Conservation (phyloP, 352 stramenopile genomes). For the Phytophthora lateralis region DNA sequence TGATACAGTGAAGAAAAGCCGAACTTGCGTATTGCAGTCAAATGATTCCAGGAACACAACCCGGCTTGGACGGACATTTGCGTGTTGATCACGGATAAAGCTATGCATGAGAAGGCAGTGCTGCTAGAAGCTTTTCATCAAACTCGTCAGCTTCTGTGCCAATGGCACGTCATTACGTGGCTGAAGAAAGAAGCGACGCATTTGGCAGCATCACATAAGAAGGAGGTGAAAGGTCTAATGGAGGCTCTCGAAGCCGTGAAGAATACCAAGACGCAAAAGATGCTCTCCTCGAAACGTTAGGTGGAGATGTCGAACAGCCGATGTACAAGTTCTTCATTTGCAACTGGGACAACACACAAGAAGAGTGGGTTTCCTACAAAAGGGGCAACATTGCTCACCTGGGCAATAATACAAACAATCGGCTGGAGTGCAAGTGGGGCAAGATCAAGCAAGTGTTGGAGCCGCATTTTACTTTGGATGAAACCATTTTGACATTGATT, state of each 20-base stretch:
- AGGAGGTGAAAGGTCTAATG: not conserved
- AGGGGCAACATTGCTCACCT: too few species aligned
- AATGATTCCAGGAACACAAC: not conserved
- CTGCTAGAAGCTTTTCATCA: not conserved
- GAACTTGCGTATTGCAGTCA: not conserved
- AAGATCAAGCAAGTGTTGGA: conserved; percentile 6
- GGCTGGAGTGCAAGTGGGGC: conserved; percentile 5
- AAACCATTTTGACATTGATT: conserved; percentile 2
- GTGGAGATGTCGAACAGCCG: not conserved
- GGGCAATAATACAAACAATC: too few species aligned
- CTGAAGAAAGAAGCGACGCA: not conserved
- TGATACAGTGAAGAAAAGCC: not conserved
- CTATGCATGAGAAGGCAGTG: not conserved
- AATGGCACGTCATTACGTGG: not conserved
- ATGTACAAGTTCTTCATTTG: not conserved
- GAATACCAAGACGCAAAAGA: too few species aligned
- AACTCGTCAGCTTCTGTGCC: not conserved
- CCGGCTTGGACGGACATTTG: not conserved
- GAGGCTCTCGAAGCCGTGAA: not conserved
- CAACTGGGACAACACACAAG: too few species aligned
- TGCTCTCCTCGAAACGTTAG: not conserved
- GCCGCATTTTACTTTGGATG: conserved; percentile 4
- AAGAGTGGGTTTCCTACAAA: too few species aligned
- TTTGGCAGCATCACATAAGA: not conserved
- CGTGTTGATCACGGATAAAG: not conserved